Evolutionary conservation across 2,329 filamentous ascomycete genomes (phyloP), one percentile per base, ranked within the genome.

Genomic region (Eutypa lata): DNA sequence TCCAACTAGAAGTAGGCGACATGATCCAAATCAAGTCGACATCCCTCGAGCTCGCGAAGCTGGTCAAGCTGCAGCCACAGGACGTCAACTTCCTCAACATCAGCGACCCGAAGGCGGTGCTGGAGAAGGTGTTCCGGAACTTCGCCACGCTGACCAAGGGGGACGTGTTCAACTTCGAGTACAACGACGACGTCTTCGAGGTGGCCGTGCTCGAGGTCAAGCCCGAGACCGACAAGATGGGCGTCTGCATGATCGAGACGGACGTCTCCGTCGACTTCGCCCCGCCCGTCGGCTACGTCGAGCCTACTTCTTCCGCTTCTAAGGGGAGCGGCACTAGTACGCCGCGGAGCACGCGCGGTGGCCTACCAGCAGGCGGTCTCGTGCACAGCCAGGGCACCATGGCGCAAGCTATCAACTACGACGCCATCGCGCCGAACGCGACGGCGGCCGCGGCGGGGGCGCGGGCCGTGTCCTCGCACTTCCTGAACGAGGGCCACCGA

Each of bases 331-430:
- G 92, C n/a, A 92, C 91, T 18, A 93, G 87, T 72, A 96, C 92
- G 16, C 91, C 92, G 2, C 78, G 86, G 48, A 94, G 88, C 64
- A 76, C 73, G 3, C 76, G 79, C 1, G 81, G 83, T 51, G 83
- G 83, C 13, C 70, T 89, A 54, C 87, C 88, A 7, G 76, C 82
- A 2, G 89, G 91, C 26, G 90, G 92, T 4, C 74, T 88, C 16
- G 71, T 97, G 22, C 91, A 95, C 70, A 84, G 79, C 56, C 90
- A 96, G 63, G 94, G 94, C 11, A 92, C 87, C 55, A 99, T 99
- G 94, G 92, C 94, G 0, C 91, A 96, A 65, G 84, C 91, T n/a
- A 97, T 99, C 77, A 97, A 97, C 76, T 99, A 97, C 72, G 83
- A 85, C 49, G 83, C 91, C 31, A 96, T 99, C 60, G 90, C 91